Evolutionary conservation across 345 rosid genomes (phyloP), one percentile per base, ranked within the genome.

Genomic region (Cardiospermum halicacabum): DNA sequence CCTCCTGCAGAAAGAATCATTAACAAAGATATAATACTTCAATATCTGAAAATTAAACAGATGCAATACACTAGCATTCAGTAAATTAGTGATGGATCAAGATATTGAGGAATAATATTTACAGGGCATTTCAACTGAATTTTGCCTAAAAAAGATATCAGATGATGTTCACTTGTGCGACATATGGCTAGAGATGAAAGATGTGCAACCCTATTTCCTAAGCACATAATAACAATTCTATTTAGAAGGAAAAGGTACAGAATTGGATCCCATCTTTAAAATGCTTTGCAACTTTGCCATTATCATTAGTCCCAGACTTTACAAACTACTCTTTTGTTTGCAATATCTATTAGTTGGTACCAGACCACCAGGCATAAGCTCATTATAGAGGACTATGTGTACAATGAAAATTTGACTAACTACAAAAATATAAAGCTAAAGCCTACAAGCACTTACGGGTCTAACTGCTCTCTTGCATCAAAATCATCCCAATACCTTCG

Each of bases 401-500:
- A 5, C 19, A 47, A 47, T 47, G 51, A 47, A 24, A 47, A 47
- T 21, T 47, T 18, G 19, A 47, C 22, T 7, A 47, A n/a, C 51
- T 47, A 47, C 24, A 18, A 47, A 47, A 16, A 18, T 47, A 47
- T 47, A 6, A 47, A 18, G 1, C 24, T 18, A 47, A 9, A 18
- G 5, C 48, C 60, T 37, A 4, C 21, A 64, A 27, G 5, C 43
- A 69, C 92, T 88, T 80, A 93, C 98, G 72, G 84, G 70, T 86
- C 92, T 66, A 71, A 53, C 69, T 76, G 85, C 63, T 68, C 73
- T 11, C 59, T 69, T 62, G 75, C 75, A 70, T 82, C 84, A 68
- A 80, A 62, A 37, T 89, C 92, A 84, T 90, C 91, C 96, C 97
- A 88, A 72, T 67, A 77, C 68, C 97, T 86, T 72, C 70, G 92